A percentile compares a stretch with the other conserved stretches of the same genome.
phyloP scores from a whole-genome alignment of 495 filamentous ascomycete genomes.

The Penicillium psychrofluorescens region DNA sequence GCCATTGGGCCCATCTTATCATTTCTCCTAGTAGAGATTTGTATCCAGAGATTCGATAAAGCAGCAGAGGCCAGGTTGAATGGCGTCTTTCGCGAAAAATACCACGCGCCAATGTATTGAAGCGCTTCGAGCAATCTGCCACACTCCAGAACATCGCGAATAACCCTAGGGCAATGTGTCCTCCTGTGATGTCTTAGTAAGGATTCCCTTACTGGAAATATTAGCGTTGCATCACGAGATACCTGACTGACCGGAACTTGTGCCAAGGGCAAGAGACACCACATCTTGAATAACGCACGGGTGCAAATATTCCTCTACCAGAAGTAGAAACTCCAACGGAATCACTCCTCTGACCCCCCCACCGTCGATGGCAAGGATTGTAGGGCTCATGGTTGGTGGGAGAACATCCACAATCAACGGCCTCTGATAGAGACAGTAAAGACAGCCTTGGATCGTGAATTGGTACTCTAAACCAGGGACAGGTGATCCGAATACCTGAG shows the following conservation, averaged over 20 bases:
- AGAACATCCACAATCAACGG: slow-evolving; percentile 17
- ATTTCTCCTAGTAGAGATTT: slow-evolving; percentile 10
- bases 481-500: slow-evolving; percentile 14
- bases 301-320: slow-evolving; percentile 22
- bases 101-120: slow-evolving; percentile 17
- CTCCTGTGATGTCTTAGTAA: slow-evolving; percentile 15
- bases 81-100: slow-evolving; percentile 14
- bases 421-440: slow-evolving; percentile 9
- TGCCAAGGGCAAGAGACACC: slow-evolving; percentile 25
- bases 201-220: too few species aligned
- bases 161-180: slow-evolving; percentile 20
- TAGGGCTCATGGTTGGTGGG: slow-evolving; percentile 22
- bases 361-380: slow-evolving; percentile 29
- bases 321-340: slow-evolving; percentile 22
- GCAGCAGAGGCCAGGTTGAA: slow-evolving; percentile 2
- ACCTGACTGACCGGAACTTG: slow-evolving; percentile 26
- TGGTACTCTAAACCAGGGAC: slow-evolving; percentile 8
- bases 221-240: too few species aligned
- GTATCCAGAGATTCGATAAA: slow-evolving; percentile 3
- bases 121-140: slow-evolving; percentile 10
- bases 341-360: slow-evolving; percentile 25
- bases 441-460: slow-evolving; percentile 12
- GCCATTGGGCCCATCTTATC: slow-evolving; percentile 13
- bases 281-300: slow-evolving; percentile 18
- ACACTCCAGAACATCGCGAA: slow-evolving; percentile 17